Evolutionary conservation across 1,139 yeast genomes (phyloP).

Genomic region (Meyerozyma sp.): DNA sequence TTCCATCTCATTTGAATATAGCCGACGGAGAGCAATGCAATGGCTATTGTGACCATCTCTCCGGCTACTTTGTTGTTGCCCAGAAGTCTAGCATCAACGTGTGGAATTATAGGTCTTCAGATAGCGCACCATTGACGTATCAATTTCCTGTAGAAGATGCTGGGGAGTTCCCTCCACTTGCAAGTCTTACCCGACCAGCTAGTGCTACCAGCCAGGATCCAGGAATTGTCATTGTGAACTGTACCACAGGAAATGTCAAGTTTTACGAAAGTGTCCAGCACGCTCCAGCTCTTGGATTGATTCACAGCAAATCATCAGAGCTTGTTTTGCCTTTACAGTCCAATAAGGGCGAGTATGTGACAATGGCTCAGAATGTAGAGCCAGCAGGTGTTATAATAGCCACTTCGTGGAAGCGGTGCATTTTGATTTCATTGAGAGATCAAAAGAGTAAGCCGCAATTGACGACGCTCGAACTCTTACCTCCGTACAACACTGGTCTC

Average conservation of each 20-base stretch:
- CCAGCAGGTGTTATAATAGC: slow-evolving; percentile 73
- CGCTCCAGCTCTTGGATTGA: slow-evolving; percentile 63
- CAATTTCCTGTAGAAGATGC: slow-evolving; percentile 34
- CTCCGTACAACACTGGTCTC: slow-evolving; percentile 11
- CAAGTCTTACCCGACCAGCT: slow-evolving; percentile 62
- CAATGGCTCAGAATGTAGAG: slow-evolving; percentile 56
- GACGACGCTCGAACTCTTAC: slow-evolving; percentile 28
- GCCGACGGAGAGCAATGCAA: slow-evolving; percentile 17
- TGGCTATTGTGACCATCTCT: slow-evolving; percentile 50
- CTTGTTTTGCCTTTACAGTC: slow-evolving; percentile 30
- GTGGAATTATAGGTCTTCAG: slow-evolving; percentile 66
- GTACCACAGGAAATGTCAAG: slow-evolving; percentile 49
- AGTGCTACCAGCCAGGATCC: slow-evolving; percentile 58
- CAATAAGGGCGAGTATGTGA: slow-evolving; percentile 49
- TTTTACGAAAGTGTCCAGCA: slow-evolving; percentile 67
- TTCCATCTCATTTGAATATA: slow-evolving; percentile 40
- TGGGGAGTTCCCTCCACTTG: slow-evolving; percentile 41
- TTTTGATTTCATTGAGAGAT: slow-evolving; percentile 63
- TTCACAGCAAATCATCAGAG: slow-evolving; percentile 38
- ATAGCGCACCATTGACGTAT: slow-evolving; percentile 52
- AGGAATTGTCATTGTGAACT: slow-evolving; percentile 58
- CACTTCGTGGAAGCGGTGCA: slow-evolving; percentile 66
- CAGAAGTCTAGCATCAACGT: slow-evolving; percentile 51
- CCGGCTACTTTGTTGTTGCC: slow-evolving; percentile 53
- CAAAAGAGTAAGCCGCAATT: slow-evolving; percentile 58